A percentile compares a stretch with the other conserved stretches of the same genome.
Conservation (phyloP, 2,329 filamentous ascomycete species). For the Cryphonectria naterciae region DNA sequence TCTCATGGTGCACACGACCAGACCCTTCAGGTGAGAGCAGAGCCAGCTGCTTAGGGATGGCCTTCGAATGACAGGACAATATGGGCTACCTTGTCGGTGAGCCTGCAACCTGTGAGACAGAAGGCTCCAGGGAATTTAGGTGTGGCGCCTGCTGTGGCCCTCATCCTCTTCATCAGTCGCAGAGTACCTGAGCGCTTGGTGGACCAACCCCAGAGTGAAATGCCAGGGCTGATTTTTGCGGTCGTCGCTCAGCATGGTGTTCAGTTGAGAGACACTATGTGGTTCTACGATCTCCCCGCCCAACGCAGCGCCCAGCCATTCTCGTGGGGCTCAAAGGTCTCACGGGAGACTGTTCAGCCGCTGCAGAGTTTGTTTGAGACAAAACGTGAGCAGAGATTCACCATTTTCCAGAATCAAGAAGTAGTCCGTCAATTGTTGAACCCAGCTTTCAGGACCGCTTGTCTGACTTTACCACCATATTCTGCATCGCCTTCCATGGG, state of each 20-base stretch:
- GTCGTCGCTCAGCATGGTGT: neutral
- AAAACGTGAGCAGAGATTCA: neutral
- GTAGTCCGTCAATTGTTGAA: neutral
- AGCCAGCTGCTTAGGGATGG: conserved; percentile 14
- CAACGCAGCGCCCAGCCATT: neutral
- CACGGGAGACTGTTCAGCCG: neutral
- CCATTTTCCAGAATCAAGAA: neutral
- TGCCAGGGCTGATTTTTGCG: neutral
- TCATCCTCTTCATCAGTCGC: conserved; percentile 15
- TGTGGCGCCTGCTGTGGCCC: conserved; percentile 26
- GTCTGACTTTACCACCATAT: neutral
- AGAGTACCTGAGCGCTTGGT: conserved; percentile 5
- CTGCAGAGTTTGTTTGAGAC: neutral
- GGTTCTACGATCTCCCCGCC: neutral
- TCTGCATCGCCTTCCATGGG: neutral
- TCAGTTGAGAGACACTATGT: neutral
- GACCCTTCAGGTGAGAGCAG: conserved; percentile 19
- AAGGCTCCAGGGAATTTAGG: conserved; percentile 20
- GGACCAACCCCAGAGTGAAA: neutral
- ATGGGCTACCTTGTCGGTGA: conserved; percentile 6
- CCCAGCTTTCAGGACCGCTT: neutral
- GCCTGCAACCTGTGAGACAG: conserved; percentile 23
- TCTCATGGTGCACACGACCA: conserved; percentile 26
- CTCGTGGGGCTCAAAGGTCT: neutral
- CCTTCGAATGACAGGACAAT: conserved; percentile 15